These are phyloP conservation scores for Apiospora kogelbergensis DNA, from an alignment of 2,329 filamentous ascomycete species.

Conservation along the genomic window DNA sequence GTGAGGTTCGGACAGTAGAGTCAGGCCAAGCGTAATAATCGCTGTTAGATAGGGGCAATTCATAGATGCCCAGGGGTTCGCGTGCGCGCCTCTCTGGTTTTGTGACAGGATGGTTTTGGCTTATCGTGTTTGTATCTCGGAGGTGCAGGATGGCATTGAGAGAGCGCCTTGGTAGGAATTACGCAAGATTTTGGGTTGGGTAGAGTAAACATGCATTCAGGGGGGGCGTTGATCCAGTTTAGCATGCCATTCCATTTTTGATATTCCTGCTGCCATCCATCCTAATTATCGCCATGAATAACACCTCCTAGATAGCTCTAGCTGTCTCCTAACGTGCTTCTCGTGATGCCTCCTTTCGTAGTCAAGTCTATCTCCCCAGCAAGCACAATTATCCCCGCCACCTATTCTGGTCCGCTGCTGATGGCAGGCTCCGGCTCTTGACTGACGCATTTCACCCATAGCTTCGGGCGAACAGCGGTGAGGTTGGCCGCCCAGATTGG, in stretches of 20 bases:
- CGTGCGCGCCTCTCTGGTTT: neutral
- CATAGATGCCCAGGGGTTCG: neutral
- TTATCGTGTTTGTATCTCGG: neutral
- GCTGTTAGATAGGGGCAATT: neutral
- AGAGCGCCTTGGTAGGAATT: neutral
- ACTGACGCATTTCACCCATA: neutral
- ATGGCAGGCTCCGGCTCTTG: too few relatives aligned
- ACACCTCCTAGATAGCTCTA: neutral
- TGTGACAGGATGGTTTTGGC: neutral
- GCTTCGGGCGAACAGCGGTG: too few relatives aligned
- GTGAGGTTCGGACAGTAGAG: conserved; percentile 20
- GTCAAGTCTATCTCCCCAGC: neutral
- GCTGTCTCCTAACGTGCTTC: neutral
- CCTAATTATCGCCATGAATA: neutral
- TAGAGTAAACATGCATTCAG: neutral
- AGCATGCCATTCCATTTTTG: neutral
- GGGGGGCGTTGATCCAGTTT: neutral
- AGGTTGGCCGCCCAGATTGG: neutral
- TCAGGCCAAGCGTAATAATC: neutral
- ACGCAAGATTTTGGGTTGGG: neutral
- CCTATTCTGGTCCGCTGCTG: too few relatives aligned
- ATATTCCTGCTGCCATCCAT: neutral
- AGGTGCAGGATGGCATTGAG: neutral
- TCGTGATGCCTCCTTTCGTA: neutral
- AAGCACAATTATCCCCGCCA: neutral